Percentiles rank a stretch among this genome's conserved stretches.
These are phyloP conservation scores for Hypoxylon sp. DNA, from an alignment of 2,329 filamentous ascomycete species.

Conservation along the genomic window DNA sequence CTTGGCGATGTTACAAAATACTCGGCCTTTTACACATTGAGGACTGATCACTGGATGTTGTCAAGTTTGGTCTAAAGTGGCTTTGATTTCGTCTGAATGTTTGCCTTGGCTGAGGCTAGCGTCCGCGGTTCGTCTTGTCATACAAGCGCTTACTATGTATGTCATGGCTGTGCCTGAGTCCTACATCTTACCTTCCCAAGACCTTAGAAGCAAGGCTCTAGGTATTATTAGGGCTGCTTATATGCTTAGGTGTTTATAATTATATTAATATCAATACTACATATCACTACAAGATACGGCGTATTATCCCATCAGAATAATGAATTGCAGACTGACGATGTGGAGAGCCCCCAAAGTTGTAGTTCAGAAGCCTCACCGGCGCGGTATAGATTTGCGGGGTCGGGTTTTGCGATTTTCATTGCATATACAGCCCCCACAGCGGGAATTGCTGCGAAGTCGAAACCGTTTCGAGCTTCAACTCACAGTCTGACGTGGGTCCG, in stretches of 20 bases:
- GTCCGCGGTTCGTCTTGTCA: conserved; percentile 18
- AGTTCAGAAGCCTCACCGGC: conserved; percentile 9
- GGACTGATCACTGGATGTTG: too few relatives aligned
- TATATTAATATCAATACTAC: too few relatives aligned
- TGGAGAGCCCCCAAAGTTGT: conserved; percentile 10
- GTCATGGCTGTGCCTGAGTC: conserved; percentile 13
- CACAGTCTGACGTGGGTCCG: conserved; percentile 8
- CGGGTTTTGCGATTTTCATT: conserved; percentile 8
- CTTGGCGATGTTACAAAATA: too few relatives aligned
- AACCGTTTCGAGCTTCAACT: conserved; percentile 2
- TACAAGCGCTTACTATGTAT: conserved; percentile 19
- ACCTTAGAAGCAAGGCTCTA: too few relatives aligned
- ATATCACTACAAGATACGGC: too few relatives aligned
- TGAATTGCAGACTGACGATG: conserved; percentile 1
- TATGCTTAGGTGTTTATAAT: too few relatives aligned
- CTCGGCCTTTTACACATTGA: too few relatives aligned
- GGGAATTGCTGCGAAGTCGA: conserved; percentile 21
- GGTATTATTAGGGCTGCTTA: too few relatives aligned
- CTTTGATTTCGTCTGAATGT: conserved; percentile 5
- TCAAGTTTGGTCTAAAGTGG: too few relatives aligned
- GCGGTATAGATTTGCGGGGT: conserved; percentile 24
- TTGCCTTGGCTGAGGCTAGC: conserved; percentile 8
- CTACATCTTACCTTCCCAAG: too few relatives aligned
- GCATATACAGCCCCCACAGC: conserved; percentile 20
- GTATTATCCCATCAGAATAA: too few relatives aligned